Evolutionary conservation across 257 asterid genomes (phyloP).

Genomic region (Lithospermum erythrorhizon): DNA sequence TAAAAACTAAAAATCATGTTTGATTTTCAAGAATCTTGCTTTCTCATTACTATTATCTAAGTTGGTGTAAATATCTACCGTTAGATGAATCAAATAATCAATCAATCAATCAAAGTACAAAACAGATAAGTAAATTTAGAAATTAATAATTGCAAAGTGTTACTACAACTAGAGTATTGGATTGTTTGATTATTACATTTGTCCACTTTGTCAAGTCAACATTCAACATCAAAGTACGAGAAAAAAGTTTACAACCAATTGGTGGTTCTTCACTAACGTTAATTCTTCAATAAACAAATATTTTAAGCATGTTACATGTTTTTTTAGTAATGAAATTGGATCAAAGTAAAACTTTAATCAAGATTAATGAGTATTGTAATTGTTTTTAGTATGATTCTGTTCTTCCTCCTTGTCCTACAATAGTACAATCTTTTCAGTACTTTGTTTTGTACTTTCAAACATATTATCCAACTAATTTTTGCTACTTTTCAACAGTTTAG

Average conservation of each 20-base stretch:
- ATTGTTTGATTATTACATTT: background rate
- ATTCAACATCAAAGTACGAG: no score
- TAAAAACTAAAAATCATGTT: conserved; percentile 8
- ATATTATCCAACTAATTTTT: no score
- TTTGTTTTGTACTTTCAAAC: no score
- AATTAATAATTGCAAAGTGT: background rate
- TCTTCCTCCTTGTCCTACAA: no score
- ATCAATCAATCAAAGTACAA: background rate
- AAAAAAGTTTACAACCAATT: no score
- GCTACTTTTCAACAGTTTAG: no score
- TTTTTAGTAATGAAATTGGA: no score
- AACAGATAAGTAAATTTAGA: background rate
- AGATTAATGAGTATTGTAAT: no score
- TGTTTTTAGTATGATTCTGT: no score
- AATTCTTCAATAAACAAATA: background rate
- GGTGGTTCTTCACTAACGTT: background rate
- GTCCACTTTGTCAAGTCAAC: no score
- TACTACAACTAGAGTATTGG: background rate
- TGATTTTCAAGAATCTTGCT: conserved; percentile 5
- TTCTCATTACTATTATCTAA: background rate
- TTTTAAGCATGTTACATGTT: background rate
- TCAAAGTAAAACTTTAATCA: no score
- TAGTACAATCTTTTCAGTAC: no score
- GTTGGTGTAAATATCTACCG: background rate
- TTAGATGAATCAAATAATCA: background rate